Evolutionary conservation across 228 moss, liverwort and hornwort genomes (phyloP).

Genomic region (Sphagnum magellanicum): DNA sequence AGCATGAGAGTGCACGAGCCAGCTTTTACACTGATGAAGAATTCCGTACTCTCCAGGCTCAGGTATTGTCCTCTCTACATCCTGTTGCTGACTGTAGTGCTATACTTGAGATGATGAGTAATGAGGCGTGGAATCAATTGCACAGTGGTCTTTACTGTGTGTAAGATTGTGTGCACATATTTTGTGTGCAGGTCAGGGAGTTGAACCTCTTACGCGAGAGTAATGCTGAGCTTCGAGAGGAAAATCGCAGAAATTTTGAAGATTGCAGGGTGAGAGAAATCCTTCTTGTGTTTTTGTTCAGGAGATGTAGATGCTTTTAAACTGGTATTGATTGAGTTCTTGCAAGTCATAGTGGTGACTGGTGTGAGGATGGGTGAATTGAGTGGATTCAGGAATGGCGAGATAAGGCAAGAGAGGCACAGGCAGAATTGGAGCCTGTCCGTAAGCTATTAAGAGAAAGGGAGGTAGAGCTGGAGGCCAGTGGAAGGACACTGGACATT

Average conservation of each 20-base stretch:
- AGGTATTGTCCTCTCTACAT: slow-evolving; percentile 28
- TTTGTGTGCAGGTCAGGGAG: slow-evolving; percentile 58
- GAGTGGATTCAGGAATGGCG: slow-evolving; percentile 67
- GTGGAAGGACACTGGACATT: slow-evolving; percentile 77
- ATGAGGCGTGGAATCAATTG: background rate
- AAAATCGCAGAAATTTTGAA: slow-evolving; percentile 89
- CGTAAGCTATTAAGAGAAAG: slow-evolving; percentile 73
- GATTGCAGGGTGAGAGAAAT: slow-evolving; percentile 59
- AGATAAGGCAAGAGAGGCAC: slow-evolving; percentile 70
- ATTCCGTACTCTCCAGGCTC: slow-evolving; percentile 79
- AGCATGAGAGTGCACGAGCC: slow-evolving; percentile 78
- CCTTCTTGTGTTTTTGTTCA: background rate
- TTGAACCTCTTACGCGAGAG: slow-evolving; percentile 84
- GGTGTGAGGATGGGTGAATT: too few species aligned
- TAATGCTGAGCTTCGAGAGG: slow-evolving; percentile 89
- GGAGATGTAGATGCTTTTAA: background rate
- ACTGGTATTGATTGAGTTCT: background rate
- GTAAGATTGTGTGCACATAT: too few species aligned
- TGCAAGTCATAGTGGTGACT: too few species aligned
- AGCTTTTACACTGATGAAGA: slow-evolving; percentile 85
- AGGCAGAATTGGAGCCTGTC: slow-evolving; percentile 79
- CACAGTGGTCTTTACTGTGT: background rate
- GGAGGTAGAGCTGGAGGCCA: slow-evolving; percentile 87
- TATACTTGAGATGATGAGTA: background rate
- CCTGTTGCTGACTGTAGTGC: background rate